Conservation (phyloP, 176 grass and related monocot genomes). For the Canna indica region DNA sequence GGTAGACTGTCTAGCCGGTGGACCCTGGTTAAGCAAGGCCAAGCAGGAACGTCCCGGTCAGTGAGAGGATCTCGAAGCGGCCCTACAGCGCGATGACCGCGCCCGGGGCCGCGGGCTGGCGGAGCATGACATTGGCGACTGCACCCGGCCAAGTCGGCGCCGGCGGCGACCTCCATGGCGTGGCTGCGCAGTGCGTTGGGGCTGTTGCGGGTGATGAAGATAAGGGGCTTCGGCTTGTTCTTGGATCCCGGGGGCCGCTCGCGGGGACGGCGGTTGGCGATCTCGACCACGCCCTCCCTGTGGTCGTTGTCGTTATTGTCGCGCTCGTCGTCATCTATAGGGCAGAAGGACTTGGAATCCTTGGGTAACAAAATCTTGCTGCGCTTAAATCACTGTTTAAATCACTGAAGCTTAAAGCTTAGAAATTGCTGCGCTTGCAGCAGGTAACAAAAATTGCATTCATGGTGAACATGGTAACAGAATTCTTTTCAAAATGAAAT, state of each 20-base stretch:
- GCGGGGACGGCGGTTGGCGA: not conserved
- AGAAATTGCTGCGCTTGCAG: not conserved
- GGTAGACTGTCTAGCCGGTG: conserved; percentile 11
- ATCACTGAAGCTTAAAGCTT: too few relatives aligned
- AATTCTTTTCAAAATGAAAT: too few relatives aligned
- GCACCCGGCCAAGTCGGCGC: conserved; percentile 6
- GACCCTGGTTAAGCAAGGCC: conserved; percentile 1
- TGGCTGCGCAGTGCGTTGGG: conserved; percentile 22
- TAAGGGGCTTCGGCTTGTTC: conserved; percentile 19
- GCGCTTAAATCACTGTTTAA: too few relatives aligned
- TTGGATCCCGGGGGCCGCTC: conserved; percentile 13
- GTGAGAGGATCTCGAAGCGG: conserved; percentile 20
- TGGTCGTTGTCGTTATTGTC: not conserved
- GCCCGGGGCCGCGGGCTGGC: conserved; percentile 6
- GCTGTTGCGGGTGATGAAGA: conserved; percentile 18
- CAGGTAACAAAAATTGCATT: not conserved
- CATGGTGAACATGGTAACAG: conserved; percentile 6
- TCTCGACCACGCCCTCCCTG: conserved; percentile 10
- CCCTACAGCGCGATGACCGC: conserved; percentile 11
- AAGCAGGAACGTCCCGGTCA: conserved; percentile 12
- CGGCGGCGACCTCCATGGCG: conserved; percentile 12
- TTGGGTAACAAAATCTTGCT: too few relatives aligned
- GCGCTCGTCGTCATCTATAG: not conserved
- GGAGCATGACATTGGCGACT: conserved; percentile 18
- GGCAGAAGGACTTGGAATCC: not conserved